A percentile compares a stretch with the other conserved stretches of the same genome.
Conservation (phyloP, 805 yeast species). For the Candida germanica region DNA sequence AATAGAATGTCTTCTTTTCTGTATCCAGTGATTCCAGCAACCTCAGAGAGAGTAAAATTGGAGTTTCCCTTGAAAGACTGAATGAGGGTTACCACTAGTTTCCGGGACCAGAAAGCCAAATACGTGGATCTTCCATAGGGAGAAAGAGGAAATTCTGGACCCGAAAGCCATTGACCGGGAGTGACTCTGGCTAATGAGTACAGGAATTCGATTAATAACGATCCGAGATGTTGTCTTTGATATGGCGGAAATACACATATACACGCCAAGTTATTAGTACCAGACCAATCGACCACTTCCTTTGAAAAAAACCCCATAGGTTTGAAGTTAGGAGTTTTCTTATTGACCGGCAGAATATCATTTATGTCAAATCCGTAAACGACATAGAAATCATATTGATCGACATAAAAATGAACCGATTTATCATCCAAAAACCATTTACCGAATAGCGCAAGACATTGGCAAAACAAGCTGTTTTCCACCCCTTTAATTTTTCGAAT, state of each 20-base stretch:
- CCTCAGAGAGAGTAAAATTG: slow-evolving; percentile 41
- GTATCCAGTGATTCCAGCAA: slow-evolving; percentile 61
- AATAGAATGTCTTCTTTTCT: slow-evolving; percentile 58
- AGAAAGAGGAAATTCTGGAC: slow-evolving; percentile 91
- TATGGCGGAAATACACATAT: slow-evolving; percentile 90
- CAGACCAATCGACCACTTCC: slow-evolving; percentile 75
- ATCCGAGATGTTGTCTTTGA: slow-evolving; percentile 75
- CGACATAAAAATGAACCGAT: slow-evolving; percentile 78
- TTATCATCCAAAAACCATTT: slow-evolving; percentile 87
- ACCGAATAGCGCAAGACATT: slow-evolving; percentile 78
- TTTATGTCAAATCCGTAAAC: slow-evolving; percentile 50
- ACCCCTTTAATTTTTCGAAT: slow-evolving; percentile 70
- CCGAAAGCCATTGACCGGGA: slow-evolving; percentile 62
- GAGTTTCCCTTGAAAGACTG: slow-evolving; percentile 6
- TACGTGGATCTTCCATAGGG: slow-evolving; percentile 77
- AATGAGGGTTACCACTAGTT: slow-evolving; percentile 21
- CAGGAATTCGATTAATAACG: slow-evolving; percentile 76
- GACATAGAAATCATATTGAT: slow-evolving; percentile 76
- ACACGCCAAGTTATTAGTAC: slow-evolving; percentile 81
- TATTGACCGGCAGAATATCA: slow-evolving; percentile 1
- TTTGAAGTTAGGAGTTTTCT: slow-evolving; percentile 16
- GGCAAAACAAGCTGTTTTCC: slow-evolving; percentile 66
- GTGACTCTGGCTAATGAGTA: slow-evolving; percentile 61
- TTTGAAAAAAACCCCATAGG: slow-evolving; percentile 94
- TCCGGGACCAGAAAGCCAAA: slow-evolving; percentile 68